Evolutionary conservation across 1,284 basidiomycete genomes (phyloP), one percentile per base, ranked within the genome.

Genomic region (Sporisorium graminicola): DNA sequence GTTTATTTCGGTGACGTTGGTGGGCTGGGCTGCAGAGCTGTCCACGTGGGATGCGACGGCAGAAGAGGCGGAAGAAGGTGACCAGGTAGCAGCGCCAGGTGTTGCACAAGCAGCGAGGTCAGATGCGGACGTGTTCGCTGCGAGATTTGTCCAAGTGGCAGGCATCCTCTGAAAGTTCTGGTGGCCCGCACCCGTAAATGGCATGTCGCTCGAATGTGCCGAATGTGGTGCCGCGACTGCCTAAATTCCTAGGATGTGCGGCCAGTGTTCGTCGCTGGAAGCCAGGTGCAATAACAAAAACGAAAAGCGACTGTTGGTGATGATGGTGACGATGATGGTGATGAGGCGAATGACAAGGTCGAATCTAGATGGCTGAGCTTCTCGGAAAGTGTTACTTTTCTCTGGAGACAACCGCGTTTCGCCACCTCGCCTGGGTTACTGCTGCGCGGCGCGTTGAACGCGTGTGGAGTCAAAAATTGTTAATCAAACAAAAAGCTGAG

Each of bases 361-460:
- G 46, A 57, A 56, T 40, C 16, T 18, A 8, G 8, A 8, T 8
- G 18, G 58, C 42, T 54, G 43, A 40, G 46, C 27, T 35, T 58
- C 29, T 22, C 10, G 26, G 49, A 67, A 64, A 73, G 70, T 73
- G 70, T 73, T 67, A 67, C 70, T 73, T 67, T 67, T 26, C 35
- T 12, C 20, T 5, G 27, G 27, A 37, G 12, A 12, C 4, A 16
- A 40, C 14, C 44, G 40, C 61, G 58, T 58, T 71, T 70, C 67
- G 67, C 67, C 67, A 70, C 67, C 58, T 35, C 33, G 31, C 13
- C 50, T 52, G 20, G 14, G 18, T 50, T 29, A 18, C 26, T 27
- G 27, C 42, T 37, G 55, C 63, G 57, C 57, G 64, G 46, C 53
- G 64, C 64, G 58, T 56, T 59, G 14, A n/a, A 37, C 20, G 42